Base-by-base conservation (phyloP, 2,329 filamentous ascomycete genomes). In the Graphilbum fragrans region DNA sequence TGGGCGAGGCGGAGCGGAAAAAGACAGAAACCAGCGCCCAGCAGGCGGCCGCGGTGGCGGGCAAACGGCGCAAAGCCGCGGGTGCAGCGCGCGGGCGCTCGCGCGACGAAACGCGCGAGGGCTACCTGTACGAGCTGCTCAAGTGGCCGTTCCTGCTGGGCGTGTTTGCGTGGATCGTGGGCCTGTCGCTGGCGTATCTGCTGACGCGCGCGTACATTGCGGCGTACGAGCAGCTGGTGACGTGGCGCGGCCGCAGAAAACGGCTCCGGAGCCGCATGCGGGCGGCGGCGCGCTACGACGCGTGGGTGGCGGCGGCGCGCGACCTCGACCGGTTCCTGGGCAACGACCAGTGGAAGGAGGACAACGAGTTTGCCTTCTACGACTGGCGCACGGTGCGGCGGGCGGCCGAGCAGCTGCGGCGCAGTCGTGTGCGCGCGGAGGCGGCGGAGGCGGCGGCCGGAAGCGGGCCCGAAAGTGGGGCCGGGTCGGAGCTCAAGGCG, bases 31-130 rank as follows among this genome's bases (percentile, higher is more conserved):
- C n/a, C n/a, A n/a, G n/a, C n/a, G n/a, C 16, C 27, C 27, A 31
- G 27, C 27, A 31, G 27, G 14, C 29, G 54, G 49, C 39, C 31
- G 14, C 41, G 68, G 65, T 23, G 54, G 57, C 1, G 59, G 58
- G 35, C 42, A 22, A 14, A 8, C 38, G 38, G 36, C n/a, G 18
- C 20, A 37, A 18, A 11, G 32, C n/a, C 32, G 32, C 32, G 32
- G 32, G 32, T 8, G 32, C 32, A 6, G 32, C n/a, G 14, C 32
- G 14, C n/a, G 32, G 32, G 18, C 69, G 82, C 44, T 82, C 76
- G 48, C 85, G 79, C 54, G 92, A 98, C 57, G 92, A 98, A 67
- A 96, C 90, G 2, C 72, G 92, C 50, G 92, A 98, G 64, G 92
- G 92, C 18, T 86, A 92, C 56, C 71, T 94, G 11, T 98, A 98